Evolutionary conservation across 768 basidiomycete genomes (phyloP).

Genomic region (Lentinus brumalis): DNA sequence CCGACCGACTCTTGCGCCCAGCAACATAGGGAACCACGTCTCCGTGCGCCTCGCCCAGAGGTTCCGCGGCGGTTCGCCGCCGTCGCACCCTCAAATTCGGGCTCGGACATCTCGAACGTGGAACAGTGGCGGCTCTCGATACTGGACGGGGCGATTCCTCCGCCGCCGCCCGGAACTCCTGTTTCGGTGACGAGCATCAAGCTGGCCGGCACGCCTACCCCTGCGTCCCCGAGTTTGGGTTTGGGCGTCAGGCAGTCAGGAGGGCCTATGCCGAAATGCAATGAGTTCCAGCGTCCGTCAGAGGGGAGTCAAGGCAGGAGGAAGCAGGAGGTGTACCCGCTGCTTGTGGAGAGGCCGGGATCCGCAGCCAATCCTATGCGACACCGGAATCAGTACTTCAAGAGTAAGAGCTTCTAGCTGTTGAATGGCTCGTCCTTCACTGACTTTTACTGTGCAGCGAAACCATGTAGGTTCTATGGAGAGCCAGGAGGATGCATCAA

Average conservation of each 20-base stretch:
- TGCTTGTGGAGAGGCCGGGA: not conserved
- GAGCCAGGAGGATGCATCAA: conserved; percentile 20
- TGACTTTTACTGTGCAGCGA: conserved; percentile 5
- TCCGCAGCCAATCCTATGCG: not conserved
- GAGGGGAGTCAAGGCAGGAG: not conserved
- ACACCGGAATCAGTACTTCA: conserved; percentile 18
- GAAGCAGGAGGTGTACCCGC: not conserved
- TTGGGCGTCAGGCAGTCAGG: too few species aligned
- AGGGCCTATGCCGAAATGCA: too few species aligned
- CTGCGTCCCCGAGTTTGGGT: not conserved
- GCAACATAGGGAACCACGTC: not conserved
- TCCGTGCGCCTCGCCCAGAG: not conserved
- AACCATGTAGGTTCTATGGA: conserved; percentile 21
- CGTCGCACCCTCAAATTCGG: not conserved
- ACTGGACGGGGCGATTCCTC: not conserved
- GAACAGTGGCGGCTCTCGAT: conserved; percentile 9
- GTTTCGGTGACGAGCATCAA: not conserved
- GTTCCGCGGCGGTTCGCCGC: not conserved
- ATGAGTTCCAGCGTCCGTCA: not conserved
- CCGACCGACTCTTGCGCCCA: not conserved
- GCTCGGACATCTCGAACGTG: conserved; percentile 1
- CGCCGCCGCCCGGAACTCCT: conserved; percentile 14
- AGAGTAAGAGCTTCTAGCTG: conserved; percentile 3
- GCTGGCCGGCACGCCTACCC: not conserved
- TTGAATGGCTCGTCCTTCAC: not conserved